phyloP scores from a whole-genome alignment of 2,329 filamentous ascomycete species.

The Aureobasidium sp. region DNA sequence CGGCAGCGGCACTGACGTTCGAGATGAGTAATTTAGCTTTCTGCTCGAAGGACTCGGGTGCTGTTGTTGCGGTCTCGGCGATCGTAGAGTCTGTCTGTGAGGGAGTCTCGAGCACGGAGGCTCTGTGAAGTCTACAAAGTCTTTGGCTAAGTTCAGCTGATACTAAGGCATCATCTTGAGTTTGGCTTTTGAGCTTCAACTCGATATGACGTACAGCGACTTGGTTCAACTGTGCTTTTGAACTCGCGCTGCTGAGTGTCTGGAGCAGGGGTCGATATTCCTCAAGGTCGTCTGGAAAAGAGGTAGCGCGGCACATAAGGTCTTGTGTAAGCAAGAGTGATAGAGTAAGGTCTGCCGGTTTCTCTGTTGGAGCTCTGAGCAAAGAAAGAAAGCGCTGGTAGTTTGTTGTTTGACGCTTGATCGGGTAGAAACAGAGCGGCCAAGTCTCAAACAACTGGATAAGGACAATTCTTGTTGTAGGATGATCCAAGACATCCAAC shows the following conservation, averaged over 20 bases:
- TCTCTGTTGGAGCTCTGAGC: neutral
- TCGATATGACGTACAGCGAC: neutral
- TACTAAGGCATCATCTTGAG: neutral
- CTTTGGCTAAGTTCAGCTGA: neutral
- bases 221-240: neutral
- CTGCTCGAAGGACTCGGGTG: neutral
- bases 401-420: neutral
- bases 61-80: neutral
- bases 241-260: neutral
- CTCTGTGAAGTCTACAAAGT: neutral
- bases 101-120: neutral
- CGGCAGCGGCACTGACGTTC: constrained; percentile 5
- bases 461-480: neutral
- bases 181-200: neutral
- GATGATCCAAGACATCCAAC: neutral
- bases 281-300: neutral
- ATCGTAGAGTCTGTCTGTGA: neutral
- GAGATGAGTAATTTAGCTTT: neutral
- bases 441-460: neutral
- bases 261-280: neutral
- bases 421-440: neutral
- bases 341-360: neutral
- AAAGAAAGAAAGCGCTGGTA: neutral
- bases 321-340: neutral
- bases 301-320: neutral